phyloP scores from a whole-genome alignment of 768 basidiomycete genomes.

The Fomitopsis pulvina region DNA sequence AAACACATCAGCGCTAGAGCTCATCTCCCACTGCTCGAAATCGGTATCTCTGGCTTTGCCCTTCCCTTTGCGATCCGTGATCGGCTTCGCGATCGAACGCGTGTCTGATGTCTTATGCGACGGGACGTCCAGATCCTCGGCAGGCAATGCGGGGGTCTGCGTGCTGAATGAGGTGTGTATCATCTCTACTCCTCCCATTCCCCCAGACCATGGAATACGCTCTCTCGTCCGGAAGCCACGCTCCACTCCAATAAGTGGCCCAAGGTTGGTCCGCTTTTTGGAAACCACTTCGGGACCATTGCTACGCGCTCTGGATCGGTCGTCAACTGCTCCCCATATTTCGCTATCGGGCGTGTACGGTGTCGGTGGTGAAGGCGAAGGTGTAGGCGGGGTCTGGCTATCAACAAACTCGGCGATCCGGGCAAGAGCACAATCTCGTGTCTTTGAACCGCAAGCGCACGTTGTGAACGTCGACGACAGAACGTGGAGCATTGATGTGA shows the following conservation, averaged over 20 bases:
- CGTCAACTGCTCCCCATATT: neutral
- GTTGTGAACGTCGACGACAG: conserved; percentile 67
- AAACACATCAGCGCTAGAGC: conserved; percentile 6
- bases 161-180: conserved; percentile 19
- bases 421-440: conserved; percentile 55
- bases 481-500: conserved; percentile 64
- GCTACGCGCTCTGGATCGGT: neutral
- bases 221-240: conserved; percentile 61
- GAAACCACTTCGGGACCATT: neutral
- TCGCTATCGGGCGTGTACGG: conserved; percentile 10
- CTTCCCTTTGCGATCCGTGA: conserved; percentile 24
- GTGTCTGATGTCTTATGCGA: neutral
- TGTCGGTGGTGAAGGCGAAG: conserved; percentile 20
- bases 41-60: conserved; percentile 7
- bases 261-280: conserved; percentile 37
- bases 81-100: neutral
- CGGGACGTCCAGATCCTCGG: neutral
- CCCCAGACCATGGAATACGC: conserved; percentile 47
- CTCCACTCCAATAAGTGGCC: conserved; percentile 54
- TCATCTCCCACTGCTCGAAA: conserved; percentile 13
- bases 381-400: conserved; percentile 24
- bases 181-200: conserved; percentile 60
- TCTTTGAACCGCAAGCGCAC: conserved; percentile 62
- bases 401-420: conserved; percentile 65
- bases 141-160: neutral